A percentile compares a stretch with the other conserved stretches of the same genome.
Evolutionary conservation across 108 stramenopile genomes (phyloP).

Genomic region (Fistulifera pelliculosa): DNA sequence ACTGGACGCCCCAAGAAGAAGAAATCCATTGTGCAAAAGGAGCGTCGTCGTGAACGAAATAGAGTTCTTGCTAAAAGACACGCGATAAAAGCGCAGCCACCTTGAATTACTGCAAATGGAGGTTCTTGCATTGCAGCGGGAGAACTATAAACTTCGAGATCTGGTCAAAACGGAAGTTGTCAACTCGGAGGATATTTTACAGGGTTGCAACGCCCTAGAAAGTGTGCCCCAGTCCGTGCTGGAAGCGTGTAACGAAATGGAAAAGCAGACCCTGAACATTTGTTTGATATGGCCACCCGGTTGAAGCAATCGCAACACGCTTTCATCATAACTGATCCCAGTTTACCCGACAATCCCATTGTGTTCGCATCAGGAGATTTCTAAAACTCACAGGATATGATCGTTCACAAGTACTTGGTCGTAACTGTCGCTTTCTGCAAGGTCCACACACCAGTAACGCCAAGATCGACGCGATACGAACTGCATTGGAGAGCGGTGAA

Average conservation of each 20-base stretch:
- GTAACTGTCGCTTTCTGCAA: slow-evolving; percentile 95
- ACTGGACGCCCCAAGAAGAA: background rate
- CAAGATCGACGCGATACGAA: slow-evolving; percentile 76
- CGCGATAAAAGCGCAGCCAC: background rate
- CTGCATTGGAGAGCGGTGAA: slow-evolving; percentile 63
- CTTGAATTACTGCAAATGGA: background rate
- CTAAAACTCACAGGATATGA: slow-evolving; percentile 85
- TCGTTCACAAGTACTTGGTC: slow-evolving; percentile 77
- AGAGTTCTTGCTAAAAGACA: slow-evolving; percentile 4
- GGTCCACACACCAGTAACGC: slow-evolving; percentile 75
- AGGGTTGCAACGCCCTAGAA: slow-evolving; percentile 2
- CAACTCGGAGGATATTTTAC: background rate
- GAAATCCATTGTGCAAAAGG: slow-evolving; percentile 5
- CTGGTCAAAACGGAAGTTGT: background rate
- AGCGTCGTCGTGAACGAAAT: slow-evolving; percentile 7
- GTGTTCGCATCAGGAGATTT: slow-evolving; percentile 83
- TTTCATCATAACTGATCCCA: slow-evolving; percentile 94
- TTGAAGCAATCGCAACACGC: slow-evolving; percentile 87
- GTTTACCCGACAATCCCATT: slow-evolving; percentile 90
- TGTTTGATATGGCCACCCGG: slow-evolving; percentile 70
- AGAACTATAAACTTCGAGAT: slow-evolving; percentile 1
- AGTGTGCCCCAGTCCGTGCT: slow-evolving; percentile 1
- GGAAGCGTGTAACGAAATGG: background rate
- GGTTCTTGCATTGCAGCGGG: slow-evolving; percentile 4
- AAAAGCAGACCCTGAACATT: background rate